phyloP scores from a whole-genome alignment of 306 rosid species.

The Arachis hypogaea region DNA sequence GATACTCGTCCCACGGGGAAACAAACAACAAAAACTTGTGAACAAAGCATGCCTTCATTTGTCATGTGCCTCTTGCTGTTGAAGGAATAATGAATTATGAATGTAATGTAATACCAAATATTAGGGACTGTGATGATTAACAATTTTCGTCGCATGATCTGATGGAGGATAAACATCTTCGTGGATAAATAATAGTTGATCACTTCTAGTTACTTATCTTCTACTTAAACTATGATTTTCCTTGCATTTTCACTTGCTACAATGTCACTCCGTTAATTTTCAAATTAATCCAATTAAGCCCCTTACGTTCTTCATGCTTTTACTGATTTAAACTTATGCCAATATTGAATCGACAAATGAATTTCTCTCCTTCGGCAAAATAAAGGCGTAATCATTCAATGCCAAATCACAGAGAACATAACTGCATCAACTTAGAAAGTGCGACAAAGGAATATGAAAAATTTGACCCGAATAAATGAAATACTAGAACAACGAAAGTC shows the following conservation, averaged over 20 bases:
- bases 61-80: constrained; percentile 8
- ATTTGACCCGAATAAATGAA: neutral
- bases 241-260: neutral
- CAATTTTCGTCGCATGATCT: constrained; percentile 1
- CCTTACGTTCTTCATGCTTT: neutral
- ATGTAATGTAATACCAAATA: constrained; percentile 14
- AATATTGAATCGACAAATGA: neutral
- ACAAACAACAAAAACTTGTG: constrained; percentile 2
- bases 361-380: neutral
- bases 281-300: neutral
- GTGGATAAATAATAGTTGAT: neutral
- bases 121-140: neutral
- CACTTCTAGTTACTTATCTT: neutral
- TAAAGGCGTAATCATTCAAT: neutral
- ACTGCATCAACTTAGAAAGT: neutral
- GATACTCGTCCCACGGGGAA: neutral
- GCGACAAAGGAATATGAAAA: neutral
- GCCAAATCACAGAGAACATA: neutral
- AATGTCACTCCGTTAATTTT: neutral
- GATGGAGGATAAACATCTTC: constrained; percentile 7
- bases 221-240: constrained; percentile 1
- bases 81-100: neutral
- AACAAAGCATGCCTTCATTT: constrained; percentile 22
- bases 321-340: neutral
- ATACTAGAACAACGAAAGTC: neutral